These are phyloP conservation scores for Yamadazyma buinensis DNA, from an alignment of 1,139 yeast species.

Conservation along the genomic window DNA sequence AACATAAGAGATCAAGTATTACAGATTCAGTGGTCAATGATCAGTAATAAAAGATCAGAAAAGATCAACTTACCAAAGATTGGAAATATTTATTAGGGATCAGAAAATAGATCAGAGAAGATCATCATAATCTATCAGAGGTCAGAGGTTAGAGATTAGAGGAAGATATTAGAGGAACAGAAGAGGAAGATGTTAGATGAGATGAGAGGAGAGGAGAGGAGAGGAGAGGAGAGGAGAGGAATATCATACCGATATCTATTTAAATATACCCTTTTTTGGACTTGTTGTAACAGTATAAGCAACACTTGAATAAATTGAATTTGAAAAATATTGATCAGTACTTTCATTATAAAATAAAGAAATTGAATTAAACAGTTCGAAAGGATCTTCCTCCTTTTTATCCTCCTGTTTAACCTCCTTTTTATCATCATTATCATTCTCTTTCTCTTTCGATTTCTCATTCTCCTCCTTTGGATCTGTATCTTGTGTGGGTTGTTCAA, in stretches of 20 bases:
- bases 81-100: too few relatives aligned
- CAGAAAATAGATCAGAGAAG: too few relatives aligned
- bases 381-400: slow-evolving; percentile 57
- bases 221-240: neutral
- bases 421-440: neutral
- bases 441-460: neutral
- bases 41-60: too few relatives aligned
- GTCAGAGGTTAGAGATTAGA: too few relatives aligned
- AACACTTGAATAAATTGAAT: slow-evolving; percentile 58
- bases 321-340: slow-evolving; percentile 21
- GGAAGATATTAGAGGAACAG: too few relatives aligned
- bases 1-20: too few relatives aligned
- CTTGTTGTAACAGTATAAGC: slow-evolving; percentile 53
- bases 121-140: too few relatives aligned
- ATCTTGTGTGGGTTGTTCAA: slow-evolving; percentile 14
- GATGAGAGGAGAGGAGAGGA: neutral
- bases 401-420: neutral
- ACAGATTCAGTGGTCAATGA: too few relatives aligned
- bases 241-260: slow-evolving; percentile 1
- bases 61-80: too few relatives aligned
- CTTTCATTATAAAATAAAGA: slow-evolving; percentile 75
- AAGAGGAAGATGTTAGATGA: too few relatives aligned
- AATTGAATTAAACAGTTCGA: slow-evolving; percentile 82
- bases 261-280: slow-evolving; percentile 12
- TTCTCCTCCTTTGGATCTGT: neutral